phyloP scores from a whole-genome alignment of 2,329 filamentous ascomycete genomes.

The Simplicillium sp. region DNA sequence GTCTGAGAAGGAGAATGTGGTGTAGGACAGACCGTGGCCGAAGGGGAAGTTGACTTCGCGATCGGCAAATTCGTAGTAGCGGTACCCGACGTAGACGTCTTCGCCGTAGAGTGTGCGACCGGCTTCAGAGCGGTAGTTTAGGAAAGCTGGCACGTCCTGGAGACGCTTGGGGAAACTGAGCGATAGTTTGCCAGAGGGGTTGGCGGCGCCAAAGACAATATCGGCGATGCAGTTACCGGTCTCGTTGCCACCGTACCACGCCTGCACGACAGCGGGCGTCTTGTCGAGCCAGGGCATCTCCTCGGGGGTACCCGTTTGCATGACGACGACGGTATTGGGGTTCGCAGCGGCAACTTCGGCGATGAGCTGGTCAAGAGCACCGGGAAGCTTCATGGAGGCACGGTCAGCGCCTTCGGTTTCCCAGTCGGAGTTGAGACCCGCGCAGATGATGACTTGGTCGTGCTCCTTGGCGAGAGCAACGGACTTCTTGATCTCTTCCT shows the following conservation, averaged over 20 bases:
- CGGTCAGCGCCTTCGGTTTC: constrained; percentile 73
- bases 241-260: constrained; percentile 85
- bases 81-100: constrained; percentile 72
- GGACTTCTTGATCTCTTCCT: constrained; percentile 55
- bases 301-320: constrained; percentile 69
- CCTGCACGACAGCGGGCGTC: constrained; percentile 55
- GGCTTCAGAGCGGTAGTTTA: constrained; percentile 65
- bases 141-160: constrained; percentile 64
- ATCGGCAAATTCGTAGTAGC: constrained; percentile 67
- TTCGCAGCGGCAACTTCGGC: constrained; percentile 56
- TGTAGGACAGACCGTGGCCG: constrained; percentile 73
- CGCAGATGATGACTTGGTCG: constrained; percentile 70
- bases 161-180: constrained; percentile 60
- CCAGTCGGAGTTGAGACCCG: constrained; percentile 73
- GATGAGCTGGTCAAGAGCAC: constrained; percentile 62
- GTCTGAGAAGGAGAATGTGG: constrained; percentile 50
- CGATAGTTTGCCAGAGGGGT: constrained; percentile 66
- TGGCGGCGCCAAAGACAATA: constrained; percentile 63
- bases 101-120: constrained; percentile 69
- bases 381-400: constrained; percentile 68
- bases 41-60: constrained; percentile 64
- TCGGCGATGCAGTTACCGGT: constrained; percentile 74
- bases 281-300: constrained; percentile 58
- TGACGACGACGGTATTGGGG: constrained; percentile 60
- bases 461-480: constrained; percentile 57